Evolutionary conservation across 805 yeast species (phyloP).

Genomic region (Saturnispora ahearnii): DNA sequence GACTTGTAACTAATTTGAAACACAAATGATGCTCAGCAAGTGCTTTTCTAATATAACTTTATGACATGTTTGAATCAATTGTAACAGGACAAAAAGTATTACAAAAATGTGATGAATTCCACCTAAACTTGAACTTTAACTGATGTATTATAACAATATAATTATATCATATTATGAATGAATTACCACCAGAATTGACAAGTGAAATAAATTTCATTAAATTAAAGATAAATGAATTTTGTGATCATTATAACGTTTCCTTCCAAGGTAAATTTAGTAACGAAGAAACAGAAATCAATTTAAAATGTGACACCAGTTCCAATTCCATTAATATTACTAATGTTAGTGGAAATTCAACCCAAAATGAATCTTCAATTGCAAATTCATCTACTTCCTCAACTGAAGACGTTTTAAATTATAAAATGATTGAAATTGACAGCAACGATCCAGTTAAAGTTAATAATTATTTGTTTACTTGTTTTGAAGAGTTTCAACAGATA

Average conservation of each 20-base stretch:
- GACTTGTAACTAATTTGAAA: slow-evolving; percentile 7
- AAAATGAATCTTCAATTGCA: not conserved
- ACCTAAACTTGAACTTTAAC: not conserved
- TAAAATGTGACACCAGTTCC: not conserved
- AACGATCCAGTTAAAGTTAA: slow-evolving; percentile 16
- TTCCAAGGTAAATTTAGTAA: slow-evolving; percentile 12
- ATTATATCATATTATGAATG: not conserved
- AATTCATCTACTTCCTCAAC: not conserved
- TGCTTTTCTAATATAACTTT: not conserved
- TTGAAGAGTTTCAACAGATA: slow-evolving; percentile 38
- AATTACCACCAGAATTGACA: not conserved
- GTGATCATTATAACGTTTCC: slow-evolving; percentile 7
- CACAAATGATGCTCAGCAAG: slow-evolving; percentile 2
- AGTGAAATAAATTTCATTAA: not conserved
- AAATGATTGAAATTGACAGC: slow-evolving; percentile 14
- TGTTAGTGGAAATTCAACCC: not conserved
- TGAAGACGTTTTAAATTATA: slow-evolving; percentile 12
- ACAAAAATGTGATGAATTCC: slow-evolving; percentile 3
- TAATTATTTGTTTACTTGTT: slow-evolving; percentile 22
- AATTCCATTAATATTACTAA: not conserved
- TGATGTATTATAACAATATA: not conserved
- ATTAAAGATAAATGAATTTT: slow-evolving; percentile 2
- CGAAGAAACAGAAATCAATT: not conserved
- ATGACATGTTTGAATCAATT: slow-evolving; percentile 3
- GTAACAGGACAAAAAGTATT: not conserved